Conservation (phyloP, 345 rosid genomes). For the Geranium rotundifolium region DNA sequence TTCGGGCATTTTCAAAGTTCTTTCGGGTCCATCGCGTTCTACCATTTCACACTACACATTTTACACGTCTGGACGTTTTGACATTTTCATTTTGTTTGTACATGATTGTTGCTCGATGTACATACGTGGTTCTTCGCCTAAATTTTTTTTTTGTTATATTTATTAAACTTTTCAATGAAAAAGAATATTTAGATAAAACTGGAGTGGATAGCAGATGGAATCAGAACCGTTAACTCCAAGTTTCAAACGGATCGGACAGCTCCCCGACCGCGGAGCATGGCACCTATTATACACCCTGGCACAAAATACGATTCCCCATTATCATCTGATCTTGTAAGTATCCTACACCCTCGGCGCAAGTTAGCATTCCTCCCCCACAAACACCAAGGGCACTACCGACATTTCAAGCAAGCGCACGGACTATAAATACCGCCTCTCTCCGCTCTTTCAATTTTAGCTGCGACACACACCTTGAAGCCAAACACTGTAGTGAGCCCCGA, state of each 20-base stretch:
- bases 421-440: conserved; percentile 21
- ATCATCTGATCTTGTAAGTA: background rate
- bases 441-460: conserved; percentile 22
- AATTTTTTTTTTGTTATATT: no score
- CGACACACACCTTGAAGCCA: conserved; percentile 14
- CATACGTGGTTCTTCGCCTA: no score
- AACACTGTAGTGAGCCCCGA: conserved; percentile 1
- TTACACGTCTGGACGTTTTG: no score
- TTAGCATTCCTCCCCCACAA: conserved; percentile 5
- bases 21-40: no score
- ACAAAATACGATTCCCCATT: conserved; percentile 3
- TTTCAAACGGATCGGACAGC: conserved; percentile 34
- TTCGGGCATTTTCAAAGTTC: no score
- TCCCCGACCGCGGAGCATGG: conserved; percentile 41
- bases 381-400: background rate
- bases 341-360: conserved; percentile 14
- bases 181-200: no score
- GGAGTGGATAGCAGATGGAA: background rate
- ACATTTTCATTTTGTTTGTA: no score
- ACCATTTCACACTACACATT: no score
- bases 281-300: conserved; percentile 28
- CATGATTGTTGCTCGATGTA: no score
- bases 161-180: no score
- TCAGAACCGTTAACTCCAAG: background rate
- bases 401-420: background rate